phyloP scores from a whole-genome alignment of 208 protist species.

The Crithidia acanthocephali region DNA sequence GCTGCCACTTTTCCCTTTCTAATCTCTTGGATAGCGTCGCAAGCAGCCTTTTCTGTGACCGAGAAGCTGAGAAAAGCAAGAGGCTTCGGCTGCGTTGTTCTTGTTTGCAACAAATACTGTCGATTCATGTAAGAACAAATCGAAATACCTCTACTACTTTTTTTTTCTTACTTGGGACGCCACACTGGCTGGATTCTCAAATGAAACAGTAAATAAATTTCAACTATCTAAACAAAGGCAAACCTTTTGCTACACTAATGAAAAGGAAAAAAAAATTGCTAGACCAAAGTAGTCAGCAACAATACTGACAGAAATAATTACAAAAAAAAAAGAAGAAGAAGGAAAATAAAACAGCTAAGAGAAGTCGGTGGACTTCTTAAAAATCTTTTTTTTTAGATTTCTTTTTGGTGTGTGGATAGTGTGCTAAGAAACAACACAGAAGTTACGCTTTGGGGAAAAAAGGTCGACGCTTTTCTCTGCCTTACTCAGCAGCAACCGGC shows the following conservation, averaged over 20 bases:
- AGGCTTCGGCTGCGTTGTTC: too few species aligned
- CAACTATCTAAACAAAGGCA: conserved; percentile 22
- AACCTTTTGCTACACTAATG: conserved; percentile 6
- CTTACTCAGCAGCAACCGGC: conserved; percentile 50
- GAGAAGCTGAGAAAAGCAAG: too few species aligned
- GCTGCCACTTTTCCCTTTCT: too few species aligned
- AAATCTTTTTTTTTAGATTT: too few species aligned
- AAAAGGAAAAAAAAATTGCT: conserved; percentile 25
- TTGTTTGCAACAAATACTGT: neutral
- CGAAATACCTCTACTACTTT: too few species aligned
- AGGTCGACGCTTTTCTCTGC: neutral
- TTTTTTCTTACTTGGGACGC: conserved; percentile 3
- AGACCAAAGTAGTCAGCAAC: conserved; percentile 7
- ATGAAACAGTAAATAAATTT: conserved; percentile 25
- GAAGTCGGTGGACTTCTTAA: neutral
- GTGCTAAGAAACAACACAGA: conserved; percentile 5
- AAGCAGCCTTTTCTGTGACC: too few species aligned
- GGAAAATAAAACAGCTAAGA: conserved; percentile 1
- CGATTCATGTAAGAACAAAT: too few species aligned
- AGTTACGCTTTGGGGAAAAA: neutral
- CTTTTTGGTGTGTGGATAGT: conserved; percentile 18
- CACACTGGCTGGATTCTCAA: conserved; percentile 2
- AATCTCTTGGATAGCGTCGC: too few species aligned
- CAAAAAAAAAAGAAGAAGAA: conserved; percentile 4
- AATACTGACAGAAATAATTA: conserved; percentile 2